Evolutionary conservation across 148 eudicot species (phyloP), one percentile per base, ranked within the genome.

Genomic region (Dianthus caryophyllus): DNA sequence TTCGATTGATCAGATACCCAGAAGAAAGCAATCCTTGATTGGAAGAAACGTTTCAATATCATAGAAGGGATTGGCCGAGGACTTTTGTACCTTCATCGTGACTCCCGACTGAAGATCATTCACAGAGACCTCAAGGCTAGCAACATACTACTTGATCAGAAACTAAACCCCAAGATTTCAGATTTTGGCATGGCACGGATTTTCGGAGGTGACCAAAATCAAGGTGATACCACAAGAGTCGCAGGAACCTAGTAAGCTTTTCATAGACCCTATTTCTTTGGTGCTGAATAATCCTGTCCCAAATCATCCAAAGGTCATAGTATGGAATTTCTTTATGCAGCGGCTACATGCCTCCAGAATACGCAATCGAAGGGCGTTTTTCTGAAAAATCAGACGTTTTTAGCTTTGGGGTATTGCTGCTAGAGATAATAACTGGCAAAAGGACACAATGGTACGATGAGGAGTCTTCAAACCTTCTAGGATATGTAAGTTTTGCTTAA

Each of bases 181-280:
- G 86, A 85, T 64, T 85, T 82, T 72, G 86, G 86, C 25, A 81
- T 81, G 84, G 93, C 89, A 1, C 76, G 87, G 69, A 84, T 83
- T 27, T 75, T 85, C 46, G 84, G 83, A 24, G 85, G 75, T 43
- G 74, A 82, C 65, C 81, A 83, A 73, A 74, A 73, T 50, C 80
- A 85, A 83, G 86, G 69, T 8, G 79, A 76, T 47, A 85, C 89
- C 11, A 70, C 47, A 50, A 76, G 85, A 30, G 82, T 88, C 10
- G 87, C 79, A 27, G 94, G 94, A 56, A 88, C 94, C 47, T 85
- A 80, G 94, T 88, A 78, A 81, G 86, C 63, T 31, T 21, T 24
- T 33, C 30, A 6, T 7, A 44, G 5, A 43, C 29, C 18, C 18
- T 3, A 26, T 10, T 27, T 57, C 6, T 12, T 21, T 21, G 36